phyloP scores from a whole-genome alignment of 768 basidiomycete genomes.

The Rhodotorula graminis region DNA sequence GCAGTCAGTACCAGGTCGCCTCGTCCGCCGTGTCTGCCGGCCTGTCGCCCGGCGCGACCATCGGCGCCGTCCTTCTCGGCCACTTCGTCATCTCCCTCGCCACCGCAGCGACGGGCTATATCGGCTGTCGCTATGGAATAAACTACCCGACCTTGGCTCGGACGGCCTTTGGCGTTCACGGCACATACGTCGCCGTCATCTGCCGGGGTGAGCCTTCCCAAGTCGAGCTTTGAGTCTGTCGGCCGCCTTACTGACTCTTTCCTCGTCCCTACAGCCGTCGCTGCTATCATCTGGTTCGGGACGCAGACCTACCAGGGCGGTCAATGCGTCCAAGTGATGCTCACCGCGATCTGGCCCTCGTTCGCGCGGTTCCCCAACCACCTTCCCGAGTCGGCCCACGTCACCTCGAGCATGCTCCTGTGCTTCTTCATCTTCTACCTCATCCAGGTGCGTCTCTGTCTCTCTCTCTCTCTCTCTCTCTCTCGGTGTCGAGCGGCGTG shows the following conservation, averaged over 20 bases:
- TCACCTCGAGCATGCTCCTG: constrained; percentile 37
- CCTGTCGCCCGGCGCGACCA: constrained; percentile 32
- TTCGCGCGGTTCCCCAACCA: constrained; percentile 39
- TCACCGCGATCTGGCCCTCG: constrained; percentile 39
- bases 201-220: neutral
- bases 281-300: constrained; percentile 34
- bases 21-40: constrained; percentile 25
- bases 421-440: constrained; percentile 41
- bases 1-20: constrained; percentile 31
- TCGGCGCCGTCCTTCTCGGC: constrained; percentile 37
- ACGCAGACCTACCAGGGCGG: constrained; percentile 40
- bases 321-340: constrained; percentile 29
- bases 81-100: constrained; percentile 34
- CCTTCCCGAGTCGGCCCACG: constrained; percentile 39
- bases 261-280: neutral
- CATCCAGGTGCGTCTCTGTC: constrained; percentile 14
- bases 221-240: neutral
- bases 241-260: neutral
- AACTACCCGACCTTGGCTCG: constrained; percentile 19
- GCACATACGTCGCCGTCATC: constrained; percentile 26
- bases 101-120: constrained; percentile 19
- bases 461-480: constrained; percentile 21
- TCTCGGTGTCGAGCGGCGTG: constrained; percentile 36
- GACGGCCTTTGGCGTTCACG: constrained; percentile 32
- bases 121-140: constrained; percentile 35